Evolutionary conservation across 2,329 filamentous ascomycete species (phyloP), one percentile per base, ranked within the genome.

Genomic region (Ambrosiella beaveri): DNA sequence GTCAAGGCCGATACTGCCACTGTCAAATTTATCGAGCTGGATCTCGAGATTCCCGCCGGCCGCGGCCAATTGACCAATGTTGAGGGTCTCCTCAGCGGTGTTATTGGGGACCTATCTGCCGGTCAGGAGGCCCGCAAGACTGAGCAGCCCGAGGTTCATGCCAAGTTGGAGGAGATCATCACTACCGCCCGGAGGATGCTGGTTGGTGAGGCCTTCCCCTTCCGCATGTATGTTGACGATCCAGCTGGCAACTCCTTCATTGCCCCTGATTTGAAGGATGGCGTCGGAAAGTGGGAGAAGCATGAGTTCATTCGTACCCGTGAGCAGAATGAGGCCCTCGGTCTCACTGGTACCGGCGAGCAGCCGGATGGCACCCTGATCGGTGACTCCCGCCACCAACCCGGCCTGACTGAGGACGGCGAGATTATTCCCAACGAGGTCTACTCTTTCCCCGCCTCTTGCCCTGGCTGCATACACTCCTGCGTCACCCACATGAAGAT

Each of bases 401-500:
- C 64, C 65, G 63, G 69, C 13, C 69, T 76, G 36, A 69, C 68
- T 35, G 68, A 69, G 3, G 80, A 85, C 49, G 84, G 87, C 37
- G 85, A 95, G n/a, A 93, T 97, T 65, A 77, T 93, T 53, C 88
- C 86, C 63, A 86, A 95, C 68, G 85, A 95, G 69, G 86, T 96
- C 36, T 97, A 97, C 74, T 84, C 82, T 60, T 93, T 98, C 72
- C 91, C 91, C 2, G 85, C 90, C 6, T 86, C 82, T 59, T 98
- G 93, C 70, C 93, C 93, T 0, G 91, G 88, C 62, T 98, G 93
- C 75, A 83, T 84, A 66, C 86, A 86, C 70, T 74, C 81, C 3
- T 96, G 90, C 71, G 82, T 82, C 3, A 95, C 94, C 8, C 90
- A 95, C 71, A 96, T 96, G 88, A 95, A 96, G 75, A 95, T 95